Base-by-base conservation (phyloP, 2,329 filamentous ascomycete species). In the Nemania serpens region DNA sequence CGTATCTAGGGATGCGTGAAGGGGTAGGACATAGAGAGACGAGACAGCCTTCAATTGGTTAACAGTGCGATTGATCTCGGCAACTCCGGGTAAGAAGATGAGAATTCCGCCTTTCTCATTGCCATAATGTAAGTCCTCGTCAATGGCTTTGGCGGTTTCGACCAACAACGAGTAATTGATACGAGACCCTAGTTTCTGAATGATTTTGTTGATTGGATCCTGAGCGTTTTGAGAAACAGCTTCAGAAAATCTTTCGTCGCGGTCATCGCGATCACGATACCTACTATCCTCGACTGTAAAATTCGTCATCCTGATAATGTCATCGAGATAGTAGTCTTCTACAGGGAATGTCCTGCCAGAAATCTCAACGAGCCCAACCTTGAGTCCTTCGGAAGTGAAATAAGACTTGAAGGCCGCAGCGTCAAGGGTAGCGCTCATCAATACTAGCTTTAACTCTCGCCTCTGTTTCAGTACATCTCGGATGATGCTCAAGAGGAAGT, bases 371-470 rank as follows among this genome's bases (percentile, higher is more conserved):
- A 88, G 80, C 7, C 91, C 92, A 33, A 98, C 93, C 4, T 81
- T 82, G 12, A 86, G 73, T 1, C 84, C 84, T 53, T 87, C 84
- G 1, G 84, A 84, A 5, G 83, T 85, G 77, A 98, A 98, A 75
- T 98, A 98, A 58, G 86, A 79, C 66, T 87, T 87, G 75, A 98
- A 98, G 0, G 93, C 87, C 0, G 88, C 84, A 1, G 94, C 93
- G 75, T 99, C 93, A 2, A 98, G 85, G 0, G 94, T 99, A 1
- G 94, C 94, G 75, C 92, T 97, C 95, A 99, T 99, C 37, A 99
- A 81, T 12, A 99, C 88, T 42, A 98, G 84, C 75, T 94, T 97
- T 39, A 98, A 83, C 64, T 96, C 91, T 69, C 87, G 88, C 50
- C 91, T 84, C 66, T 82, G 81, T 59, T 83, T 84, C 66, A 97